phyloP scores from a whole-genome alignment of 2,329 filamentous ascomycete genomes.

The Colletotrichum orchidophilum region DNA sequence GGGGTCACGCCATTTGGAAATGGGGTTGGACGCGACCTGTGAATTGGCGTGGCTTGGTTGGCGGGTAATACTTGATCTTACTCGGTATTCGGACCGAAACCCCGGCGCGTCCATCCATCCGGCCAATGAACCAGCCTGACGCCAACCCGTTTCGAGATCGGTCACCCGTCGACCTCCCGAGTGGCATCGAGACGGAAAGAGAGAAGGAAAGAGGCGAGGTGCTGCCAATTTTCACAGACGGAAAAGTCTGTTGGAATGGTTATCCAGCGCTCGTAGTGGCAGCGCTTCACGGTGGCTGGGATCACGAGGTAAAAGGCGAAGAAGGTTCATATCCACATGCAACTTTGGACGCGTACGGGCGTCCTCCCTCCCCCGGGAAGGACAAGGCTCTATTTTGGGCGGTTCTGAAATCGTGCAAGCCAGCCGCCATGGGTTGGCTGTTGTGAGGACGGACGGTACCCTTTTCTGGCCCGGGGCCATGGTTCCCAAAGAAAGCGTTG shows the following conservation, averaged over 20 bases:
- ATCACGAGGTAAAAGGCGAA: too few species aligned
- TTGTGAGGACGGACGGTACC: background rate
- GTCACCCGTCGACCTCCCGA: constrained; percentile 19
- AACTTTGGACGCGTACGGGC: background rate
- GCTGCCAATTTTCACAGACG: constrained; percentile 12
- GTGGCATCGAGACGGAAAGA: background rate
- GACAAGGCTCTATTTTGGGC: background rate
- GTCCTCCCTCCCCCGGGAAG: too few species aligned
- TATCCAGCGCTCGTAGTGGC: background rate
- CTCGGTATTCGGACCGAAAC: constrained; percentile 31
- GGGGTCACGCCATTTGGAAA: constrained; percentile 26
- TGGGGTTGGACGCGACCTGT: constrained; percentile 5
- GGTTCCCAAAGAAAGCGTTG: background rate
- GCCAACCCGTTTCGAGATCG: constrained; percentile 27
- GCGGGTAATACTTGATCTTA: constrained; percentile 31
- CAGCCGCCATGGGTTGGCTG: background rate
- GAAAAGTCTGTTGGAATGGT: background rate
- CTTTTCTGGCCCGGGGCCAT: background rate
- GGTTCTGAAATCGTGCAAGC: background rate
- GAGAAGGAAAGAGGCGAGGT: background rate
- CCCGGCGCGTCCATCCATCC: constrained; percentile 11
- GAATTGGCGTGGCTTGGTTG: constrained; percentile 26
- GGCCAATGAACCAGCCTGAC: constrained; percentile 18
- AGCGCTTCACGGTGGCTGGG: too few species aligned
- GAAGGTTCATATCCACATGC: too few species aligned